A percentile compares a stretch with the other conserved stretches of the same genome.
Evolutionary conservation across 2,329 filamentous ascomycete species (phyloP).

Genomic region (Verticillium nubilum): DNA sequence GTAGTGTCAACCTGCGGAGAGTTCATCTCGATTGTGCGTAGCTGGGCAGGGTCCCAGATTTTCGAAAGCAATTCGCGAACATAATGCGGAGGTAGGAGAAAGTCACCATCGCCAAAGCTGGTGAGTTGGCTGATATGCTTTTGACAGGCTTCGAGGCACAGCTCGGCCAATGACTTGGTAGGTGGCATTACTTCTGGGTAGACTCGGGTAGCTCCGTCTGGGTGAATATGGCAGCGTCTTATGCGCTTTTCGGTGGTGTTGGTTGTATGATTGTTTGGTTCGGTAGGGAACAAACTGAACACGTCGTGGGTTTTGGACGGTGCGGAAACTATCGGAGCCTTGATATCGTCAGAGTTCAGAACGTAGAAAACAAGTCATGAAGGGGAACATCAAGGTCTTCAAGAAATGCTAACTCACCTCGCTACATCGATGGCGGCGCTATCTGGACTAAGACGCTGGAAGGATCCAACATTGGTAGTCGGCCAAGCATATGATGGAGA

Average conservation of each 20-base stretch:
- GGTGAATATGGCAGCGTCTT: neutral
- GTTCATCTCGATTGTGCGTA: constrained; percentile 67
- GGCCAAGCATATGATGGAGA: too few species aligned
- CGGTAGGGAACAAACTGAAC: too few species aligned
- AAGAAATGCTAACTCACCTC: too few species aligned
- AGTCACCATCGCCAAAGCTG: constrained; percentile 65
- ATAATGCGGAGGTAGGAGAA: constrained; percentile 21
- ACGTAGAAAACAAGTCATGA: too few species aligned
- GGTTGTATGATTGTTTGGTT: too few species aligned
- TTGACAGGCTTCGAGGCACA: constrained; percentile 45
- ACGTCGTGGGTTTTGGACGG: too few species aligned
- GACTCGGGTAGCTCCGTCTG: neutral
- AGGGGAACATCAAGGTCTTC: too few species aligned
- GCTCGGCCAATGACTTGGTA: constrained; percentile 43
- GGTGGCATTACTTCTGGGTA: constrained; percentile 3
- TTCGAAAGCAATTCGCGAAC: constrained; percentile 64
- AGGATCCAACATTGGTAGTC: too few species aligned
- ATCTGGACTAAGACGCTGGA: too few species aligned
- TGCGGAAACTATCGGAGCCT: too few species aligned
- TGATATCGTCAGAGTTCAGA: too few species aligned
- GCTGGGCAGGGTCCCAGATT: constrained; percentile 67
- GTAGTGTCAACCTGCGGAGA: constrained; percentile 71
- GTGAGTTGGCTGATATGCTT: constrained; percentile 53
- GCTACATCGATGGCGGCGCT: too few species aligned
- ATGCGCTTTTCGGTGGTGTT: neutral